Percentiles rank a stretch among this genome's conserved stretches.
These are phyloP conservation scores for Leishmania tropica DNA, from an alignment of 208 protist species.

Conservation along the genomic window DNA sequence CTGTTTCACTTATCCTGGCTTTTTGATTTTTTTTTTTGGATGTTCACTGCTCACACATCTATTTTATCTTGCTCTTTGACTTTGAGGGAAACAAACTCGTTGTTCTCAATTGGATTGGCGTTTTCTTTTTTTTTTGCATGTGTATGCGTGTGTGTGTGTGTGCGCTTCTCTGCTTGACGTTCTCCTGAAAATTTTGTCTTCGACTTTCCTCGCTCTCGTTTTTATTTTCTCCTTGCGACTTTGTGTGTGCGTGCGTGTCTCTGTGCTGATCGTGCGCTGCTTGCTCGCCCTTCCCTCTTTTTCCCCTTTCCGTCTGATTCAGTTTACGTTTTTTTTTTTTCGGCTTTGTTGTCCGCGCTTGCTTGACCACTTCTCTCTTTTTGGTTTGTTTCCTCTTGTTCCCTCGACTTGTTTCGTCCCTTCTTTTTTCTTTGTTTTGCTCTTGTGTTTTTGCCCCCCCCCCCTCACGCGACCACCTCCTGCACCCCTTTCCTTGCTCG, in stretches of 20 bases:
- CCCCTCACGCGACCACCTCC: neutral
- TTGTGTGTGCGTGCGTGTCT: neutral
- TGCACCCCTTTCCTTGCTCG: neutral
- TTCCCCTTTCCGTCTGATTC: neutral
- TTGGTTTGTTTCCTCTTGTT: neutral
- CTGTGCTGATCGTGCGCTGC: neutral
- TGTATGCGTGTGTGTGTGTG: neutral
- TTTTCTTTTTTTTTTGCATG: neutral
- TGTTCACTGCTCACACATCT: neutral
- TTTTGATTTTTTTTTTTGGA: neutral
- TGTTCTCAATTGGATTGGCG: neutral
- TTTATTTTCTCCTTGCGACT: neutral
- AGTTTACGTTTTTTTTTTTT: neutral
- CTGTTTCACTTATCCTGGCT: neutral
- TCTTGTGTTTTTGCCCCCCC: too few relatives aligned
- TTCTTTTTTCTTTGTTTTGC: neutral
- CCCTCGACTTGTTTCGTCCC: too few relatives aligned
- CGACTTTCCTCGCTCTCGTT: too few relatives aligned
- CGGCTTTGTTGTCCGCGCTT: neutral
- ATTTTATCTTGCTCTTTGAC: neutral
- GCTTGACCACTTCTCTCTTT: neutral
- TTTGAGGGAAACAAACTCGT: neutral
- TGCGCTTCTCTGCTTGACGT: neutral
- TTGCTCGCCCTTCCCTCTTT: too few relatives aligned
- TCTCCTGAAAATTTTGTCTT: too few relatives aligned